Evolutionary conservation across 345 rosid genomes (phyloP).

Genomic region (Jatropha curcas): DNA sequence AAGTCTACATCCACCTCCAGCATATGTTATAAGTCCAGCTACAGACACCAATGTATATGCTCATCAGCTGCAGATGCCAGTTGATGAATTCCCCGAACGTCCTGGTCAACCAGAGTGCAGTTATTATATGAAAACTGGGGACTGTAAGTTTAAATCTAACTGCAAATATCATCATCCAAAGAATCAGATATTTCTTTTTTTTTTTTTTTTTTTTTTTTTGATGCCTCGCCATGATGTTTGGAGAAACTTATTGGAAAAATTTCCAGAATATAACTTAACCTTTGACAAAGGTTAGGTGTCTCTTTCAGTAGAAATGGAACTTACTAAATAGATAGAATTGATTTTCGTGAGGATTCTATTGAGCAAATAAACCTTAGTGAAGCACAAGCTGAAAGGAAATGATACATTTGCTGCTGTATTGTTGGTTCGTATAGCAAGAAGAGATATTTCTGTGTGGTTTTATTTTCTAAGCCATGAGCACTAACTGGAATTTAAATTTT

Average conservation of each 20-base stretch:
- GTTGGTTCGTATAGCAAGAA: not conserved
- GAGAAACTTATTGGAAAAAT: not conserved
- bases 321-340: not conserved
- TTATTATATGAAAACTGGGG: slow-evolving; percentile 80
- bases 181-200: slow-evolving; percentile 28
- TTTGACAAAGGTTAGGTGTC: not conserved
- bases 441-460: not conserved
- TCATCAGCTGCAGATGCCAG: slow-evolving; percentile 46
- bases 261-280: not conserved
- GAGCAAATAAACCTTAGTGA: not conserved
- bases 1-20: slow-evolving; percentile 46
- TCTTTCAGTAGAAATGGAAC: not conserved
- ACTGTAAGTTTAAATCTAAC: slow-evolving; percentile 74
- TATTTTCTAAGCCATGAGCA: not conserved
- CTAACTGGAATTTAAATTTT: not conserved
- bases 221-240: not conserved
- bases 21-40: slow-evolving; percentile 42
- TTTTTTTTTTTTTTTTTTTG: not conserved
- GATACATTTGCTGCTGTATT: not conserved
- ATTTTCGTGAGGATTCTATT: not conserved
- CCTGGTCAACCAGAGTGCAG: slow-evolving; percentile 92
- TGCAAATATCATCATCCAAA: slow-evolving; percentile 96
- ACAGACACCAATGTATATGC: slow-evolving; percentile 44
- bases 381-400: not conserved
- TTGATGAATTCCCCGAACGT: slow-evolving; percentile 86